A percentile compares a stretch with the other conserved stretches of the same genome.
Evolutionary conservation across 2,329 filamentous ascomycete species (phyloP).

Genomic region (Chaetomium olivaceum): DNA sequence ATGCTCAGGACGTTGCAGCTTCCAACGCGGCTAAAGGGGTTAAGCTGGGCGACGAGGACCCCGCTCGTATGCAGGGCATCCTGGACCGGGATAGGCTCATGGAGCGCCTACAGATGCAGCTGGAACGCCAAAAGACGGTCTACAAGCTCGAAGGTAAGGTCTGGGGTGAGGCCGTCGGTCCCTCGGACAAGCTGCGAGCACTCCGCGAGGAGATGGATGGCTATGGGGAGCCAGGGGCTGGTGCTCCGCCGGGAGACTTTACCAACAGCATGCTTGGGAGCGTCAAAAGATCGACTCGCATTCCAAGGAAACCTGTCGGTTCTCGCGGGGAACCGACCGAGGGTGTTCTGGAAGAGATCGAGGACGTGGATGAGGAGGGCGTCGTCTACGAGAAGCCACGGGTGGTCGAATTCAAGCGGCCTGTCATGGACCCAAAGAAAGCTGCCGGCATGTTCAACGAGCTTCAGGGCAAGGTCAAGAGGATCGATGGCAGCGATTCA

Average conservation of each 20-base stretch:
- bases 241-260: slow-evolving; percentile 60
- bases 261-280: slow-evolving; percentile 73
- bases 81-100: slow-evolving; percentile 90
- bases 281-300: slow-evolving; percentile 62
- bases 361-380: slow-evolving; percentile 56
- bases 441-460: slow-evolving; percentile 67
- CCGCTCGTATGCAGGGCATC: slow-evolving; percentile 83
- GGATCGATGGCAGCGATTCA: slow-evolving; percentile 71
- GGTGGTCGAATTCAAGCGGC: slow-evolving; percentile 75
- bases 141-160: slow-evolving; percentile 94
- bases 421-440: slow-evolving; percentile 64
- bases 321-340: slow-evolving; percentile 37
- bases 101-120: slow-evolving; percentile 89
- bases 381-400: slow-evolving; percentile 76
- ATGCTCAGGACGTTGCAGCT: slow-evolving; percentile 93
- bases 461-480: slow-evolving; percentile 74
- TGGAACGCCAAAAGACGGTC: slow-evolving; percentile 95
- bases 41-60: slow-evolving; percentile 63
- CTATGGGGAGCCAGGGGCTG: slow-evolving; percentile 48
- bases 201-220: slow-evolving; percentile 93
- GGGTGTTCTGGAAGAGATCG: slow-evolving; percentile 50
- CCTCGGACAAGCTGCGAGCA: slow-evolving; percentile 88
- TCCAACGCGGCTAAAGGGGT: slow-evolving; percentile 69
- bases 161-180: slow-evolving; percentile 79
- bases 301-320: slow-evolving; percentile 56